Conservation (phyloP, 2,329 filamentous ascomycete species). For the Paramyrothecium roridum region DNA sequence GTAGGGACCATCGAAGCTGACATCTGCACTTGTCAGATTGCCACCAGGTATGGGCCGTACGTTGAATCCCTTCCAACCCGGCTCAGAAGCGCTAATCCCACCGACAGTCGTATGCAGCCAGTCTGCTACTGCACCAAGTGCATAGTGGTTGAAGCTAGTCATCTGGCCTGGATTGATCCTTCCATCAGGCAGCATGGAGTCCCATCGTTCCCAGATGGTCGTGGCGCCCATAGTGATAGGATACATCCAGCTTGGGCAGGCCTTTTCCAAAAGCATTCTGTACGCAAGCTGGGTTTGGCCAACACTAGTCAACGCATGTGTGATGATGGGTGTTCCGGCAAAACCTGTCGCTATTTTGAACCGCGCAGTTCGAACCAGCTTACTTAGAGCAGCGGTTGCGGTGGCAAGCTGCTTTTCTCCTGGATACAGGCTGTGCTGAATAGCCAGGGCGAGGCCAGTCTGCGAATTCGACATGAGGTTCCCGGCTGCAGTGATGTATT, state of each 20-base stretch:
- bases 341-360: neutral
- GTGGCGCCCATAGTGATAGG: slow-evolving; percentile 42
- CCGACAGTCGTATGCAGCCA: slow-evolving; percentile 43
- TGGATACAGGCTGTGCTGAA: neutral
- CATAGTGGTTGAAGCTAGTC: slow-evolving; percentile 50
- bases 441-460: neutral
- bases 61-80: neutral
- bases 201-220: slow-evolving; percentile 51
- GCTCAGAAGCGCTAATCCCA: slow-evolving; percentile 16
- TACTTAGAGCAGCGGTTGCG: neutral
- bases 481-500: neutral
- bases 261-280: slow-evolving; percentile 43
- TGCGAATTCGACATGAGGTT: neutral
- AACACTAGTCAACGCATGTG: slow-evolving; percentile 23
- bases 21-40: neutral
- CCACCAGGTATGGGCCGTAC: neutral
- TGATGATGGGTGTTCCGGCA: slow-evolving; percentile 34
- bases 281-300: slow-evolving; percentile 33
- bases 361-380: neutral
- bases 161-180: slow-evolving; percentile 42
- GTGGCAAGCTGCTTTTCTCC: neutral
- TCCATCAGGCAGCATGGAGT: slow-evolving; percentile 40
- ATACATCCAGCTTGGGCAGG: slow-evolving; percentile 45
- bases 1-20: neutral
- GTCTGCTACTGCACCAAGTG: slow-evolving; percentile 43